A percentile compares a stretch with the other conserved stretches of the same genome.
These are phyloP conservation scores for Gossypium schwendimanii DNA, from an alignment of 441 rosid species.

Conservation along the genomic window DNA sequence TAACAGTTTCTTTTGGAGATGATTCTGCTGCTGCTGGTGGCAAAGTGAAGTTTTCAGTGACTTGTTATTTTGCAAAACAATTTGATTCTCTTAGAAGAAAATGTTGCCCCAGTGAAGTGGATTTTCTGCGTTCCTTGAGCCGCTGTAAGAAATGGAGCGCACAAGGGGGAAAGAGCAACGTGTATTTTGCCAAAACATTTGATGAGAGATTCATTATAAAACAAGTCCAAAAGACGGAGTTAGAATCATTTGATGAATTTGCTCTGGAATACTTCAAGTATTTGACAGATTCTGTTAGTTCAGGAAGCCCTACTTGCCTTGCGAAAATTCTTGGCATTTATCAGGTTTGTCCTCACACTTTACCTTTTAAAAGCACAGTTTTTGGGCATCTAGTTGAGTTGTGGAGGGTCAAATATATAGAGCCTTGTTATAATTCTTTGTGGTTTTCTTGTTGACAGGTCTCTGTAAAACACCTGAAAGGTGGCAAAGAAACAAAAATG, in stretches of 20 bases:
- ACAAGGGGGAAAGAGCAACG: constrained; percentile 95
- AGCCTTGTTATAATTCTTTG: constrained; percentile 8
- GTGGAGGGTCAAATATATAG: not conserved
- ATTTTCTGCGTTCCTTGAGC: constrained; percentile 77
- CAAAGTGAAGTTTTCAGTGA: constrained; percentile 70
- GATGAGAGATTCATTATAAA: constrained; percentile 92
- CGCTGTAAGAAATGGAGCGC: constrained; percentile 87
- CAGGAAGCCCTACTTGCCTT: constrained; percentile 87
- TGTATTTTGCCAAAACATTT: constrained; percentile 79
- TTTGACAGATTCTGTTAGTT: constrained; percentile 56
- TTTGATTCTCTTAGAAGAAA: constrained; percentile 71
- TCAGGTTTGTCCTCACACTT: constrained; percentile 50
- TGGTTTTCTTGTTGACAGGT: constrained; percentile 42
- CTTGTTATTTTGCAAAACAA: constrained; percentile 81
- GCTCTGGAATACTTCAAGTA: constrained; percentile 74
- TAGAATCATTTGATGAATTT: constrained; percentile 83
- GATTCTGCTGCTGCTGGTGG: constrained; percentile 52
- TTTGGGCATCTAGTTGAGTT: not conserved
- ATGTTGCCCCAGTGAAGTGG: constrained; percentile 72
- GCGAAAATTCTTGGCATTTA: constrained; percentile 93
- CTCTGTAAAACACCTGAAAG: constrained; percentile 57
- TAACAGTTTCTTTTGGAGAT: constrained; percentile 61
- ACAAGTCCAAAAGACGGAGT: constrained; percentile 75
- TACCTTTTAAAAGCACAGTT: not conserved
- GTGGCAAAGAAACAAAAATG: constrained; percentile 86